Conservation (phyloP, 176 grass and related monocot genomes). For the Musa troglodytarum region DNA sequence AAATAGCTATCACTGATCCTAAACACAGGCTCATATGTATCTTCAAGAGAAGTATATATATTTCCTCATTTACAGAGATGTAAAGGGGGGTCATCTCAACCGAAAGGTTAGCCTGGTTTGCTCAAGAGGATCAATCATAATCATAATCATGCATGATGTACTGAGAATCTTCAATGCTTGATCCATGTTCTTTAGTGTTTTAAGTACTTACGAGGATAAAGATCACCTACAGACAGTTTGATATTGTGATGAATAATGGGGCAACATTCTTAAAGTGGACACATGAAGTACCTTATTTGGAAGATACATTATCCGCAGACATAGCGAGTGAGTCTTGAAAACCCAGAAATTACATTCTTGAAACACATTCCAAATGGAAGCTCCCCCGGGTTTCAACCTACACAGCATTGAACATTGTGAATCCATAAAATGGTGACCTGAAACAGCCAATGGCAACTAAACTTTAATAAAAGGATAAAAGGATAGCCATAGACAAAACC, state of each 20-base stretch:
- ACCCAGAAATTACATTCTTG: conserved; percentile 23
- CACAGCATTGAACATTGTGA: neutral
- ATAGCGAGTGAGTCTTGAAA: conserved; percentile 29
- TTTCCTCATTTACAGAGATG: conserved; percentile 59
- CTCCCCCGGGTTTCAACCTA: conserved; percentile 11
- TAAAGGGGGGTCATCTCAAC: conserved; percentile 59
- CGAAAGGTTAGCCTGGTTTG: conserved; percentile 50
- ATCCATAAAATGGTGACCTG: neutral
- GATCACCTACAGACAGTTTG: conserved; percentile 28
- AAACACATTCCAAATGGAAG: conserved; percentile 16
- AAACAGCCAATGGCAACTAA: neutral
- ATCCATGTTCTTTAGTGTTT: conserved; percentile 52
- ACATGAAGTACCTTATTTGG: conserved; percentile 53
- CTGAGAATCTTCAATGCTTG: conserved; percentile 36
- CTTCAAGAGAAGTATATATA: conserved; percentile 46
- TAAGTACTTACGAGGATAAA: conserved; percentile 31
- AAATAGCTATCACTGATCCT: conserved; percentile 44
- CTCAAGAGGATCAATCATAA: neutral
- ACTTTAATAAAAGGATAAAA: neutral
- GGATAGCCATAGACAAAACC: conserved; percentile 44
- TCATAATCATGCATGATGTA: conserved; percentile 42
- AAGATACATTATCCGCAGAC: conserved; percentile 60
- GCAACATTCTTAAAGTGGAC: conserved; percentile 49
- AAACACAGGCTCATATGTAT: conserved; percentile 70
- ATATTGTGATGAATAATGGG: neutral